Conservation (phyloP, 805 yeast genomes). For the Brettanomyces naardenensis region DNA sequence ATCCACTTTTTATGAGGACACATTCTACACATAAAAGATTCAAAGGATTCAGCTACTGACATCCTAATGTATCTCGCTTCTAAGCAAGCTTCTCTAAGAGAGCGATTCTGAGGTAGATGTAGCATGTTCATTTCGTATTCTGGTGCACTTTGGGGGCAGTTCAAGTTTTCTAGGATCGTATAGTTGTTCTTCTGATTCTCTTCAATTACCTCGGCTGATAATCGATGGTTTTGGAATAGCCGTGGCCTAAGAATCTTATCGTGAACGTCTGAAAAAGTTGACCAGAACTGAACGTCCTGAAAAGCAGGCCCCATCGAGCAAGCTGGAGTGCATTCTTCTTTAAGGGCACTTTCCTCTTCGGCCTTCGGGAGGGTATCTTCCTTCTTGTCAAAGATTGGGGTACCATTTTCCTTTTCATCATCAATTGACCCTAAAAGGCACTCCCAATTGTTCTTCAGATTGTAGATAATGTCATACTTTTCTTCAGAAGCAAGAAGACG, state of each 20-base stretch:
- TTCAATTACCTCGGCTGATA: slow-evolving; percentile 4
- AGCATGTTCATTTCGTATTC: slow-evolving; percentile 4
- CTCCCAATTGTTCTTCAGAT: not conserved
- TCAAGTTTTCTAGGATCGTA: slow-evolving; percentile 2
- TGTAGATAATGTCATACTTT: not conserved
- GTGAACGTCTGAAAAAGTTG: not conserved
- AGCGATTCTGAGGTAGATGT: slow-evolving; percentile 3
- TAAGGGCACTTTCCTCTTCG: no score
- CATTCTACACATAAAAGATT: slow-evolving; percentile 13
- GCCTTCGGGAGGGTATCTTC: no score
- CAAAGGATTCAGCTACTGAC: not conserved
- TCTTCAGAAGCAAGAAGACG: not conserved
- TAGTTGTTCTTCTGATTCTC: not conserved
- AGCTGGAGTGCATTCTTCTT: no score
- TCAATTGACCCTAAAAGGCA: not conserved
- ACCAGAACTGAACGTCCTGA: not conserved
- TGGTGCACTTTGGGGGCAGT: slow-evolving; percentile 15
- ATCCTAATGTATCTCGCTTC: slow-evolving; percentile 9
- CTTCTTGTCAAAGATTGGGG: no score
- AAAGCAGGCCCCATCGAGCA: no score
- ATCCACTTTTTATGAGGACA: slow-evolving; percentile 18
- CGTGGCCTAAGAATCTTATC: slow-evolving; percentile 11
- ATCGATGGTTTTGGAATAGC: slow-evolving; percentile 11
- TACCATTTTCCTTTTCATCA: slow-evolving; percentile 1
- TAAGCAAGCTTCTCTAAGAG: slow-evolving; percentile 7